A percentile compares a stretch with the other conserved stretches of the same genome.
These are phyloP conservation scores for Torulaspora pretoriensis DNA, from an alignment of 1,139 yeast species.

Conservation along the genomic window DNA sequence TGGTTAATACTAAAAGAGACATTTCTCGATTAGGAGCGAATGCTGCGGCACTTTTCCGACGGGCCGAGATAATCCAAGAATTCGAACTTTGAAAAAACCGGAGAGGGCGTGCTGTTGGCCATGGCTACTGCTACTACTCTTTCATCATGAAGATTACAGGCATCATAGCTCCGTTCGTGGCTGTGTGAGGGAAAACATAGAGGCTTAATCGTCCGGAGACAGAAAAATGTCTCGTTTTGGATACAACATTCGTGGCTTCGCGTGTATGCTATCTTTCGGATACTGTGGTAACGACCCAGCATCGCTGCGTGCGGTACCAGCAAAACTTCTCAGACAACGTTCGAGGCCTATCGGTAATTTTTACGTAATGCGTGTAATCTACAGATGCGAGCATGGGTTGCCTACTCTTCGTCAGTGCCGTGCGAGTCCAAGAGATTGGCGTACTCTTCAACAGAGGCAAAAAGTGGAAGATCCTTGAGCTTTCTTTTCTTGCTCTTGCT, in stretches of 20 bases:
- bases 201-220: not conserved
- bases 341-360: not conserved
- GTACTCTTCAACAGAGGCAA: constrained; percentile 89
- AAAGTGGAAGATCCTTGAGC: constrained; percentile 69
- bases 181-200: not conserved
- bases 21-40: not conserved
- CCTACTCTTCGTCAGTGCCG: constrained; percentile 5
- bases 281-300: too few species aligned
- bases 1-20: not conserved
- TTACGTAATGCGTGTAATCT: constrained; percentile 1
- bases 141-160: not conserved
- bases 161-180: not conserved
- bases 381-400: not conserved
- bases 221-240: not conserved
- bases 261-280: not conserved
- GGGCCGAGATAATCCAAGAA: not conserved
- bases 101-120: not conserved
- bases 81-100: too few species aligned
- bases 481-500: constrained; percentile 52
- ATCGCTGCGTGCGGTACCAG: too few species aligned
- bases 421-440: constrained; percentile 38
- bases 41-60: not conserved
- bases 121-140: not conserved
- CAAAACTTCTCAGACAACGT: not conserved
- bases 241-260: not conserved